Base-by-base conservation (phyloP, 768 basidiomycete species). In the Serpula lacrymans region DNA sequence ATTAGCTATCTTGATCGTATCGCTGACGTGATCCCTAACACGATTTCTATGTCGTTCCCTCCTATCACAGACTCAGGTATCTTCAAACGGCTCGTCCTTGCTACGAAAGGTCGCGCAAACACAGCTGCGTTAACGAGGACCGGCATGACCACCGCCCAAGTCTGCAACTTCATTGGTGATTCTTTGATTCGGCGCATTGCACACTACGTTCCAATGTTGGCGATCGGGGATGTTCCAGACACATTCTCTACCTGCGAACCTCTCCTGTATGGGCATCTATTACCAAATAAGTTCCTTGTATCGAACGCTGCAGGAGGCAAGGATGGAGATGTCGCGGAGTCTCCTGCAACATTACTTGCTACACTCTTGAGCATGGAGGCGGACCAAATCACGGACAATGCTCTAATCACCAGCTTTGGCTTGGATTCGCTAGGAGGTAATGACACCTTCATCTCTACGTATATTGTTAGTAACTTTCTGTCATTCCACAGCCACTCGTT, bases 1-100 rank as follows among this genome's bases (percentile, higher is more conserved):
- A 20, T 49, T 27, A 63, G 61, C 26, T 61, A 59, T 32, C 48
- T 64, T 40, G 62, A 64, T 36, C 57, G 57, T 21, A 57, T 64
- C 17, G 53, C 59, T 29, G 54, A 58, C 16, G 14, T 38, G 3
- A 41, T 64, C 17, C 59, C 62, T 0, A 65, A 64, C 42, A 47
- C 50, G 9, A 50, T 65, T 28, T 59, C 63, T 9, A 58, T 64
- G 49, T 56, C 60, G 21, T 55, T 62, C 40, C 63, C 63, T 2
- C 60, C 62, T 5, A 61, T 64, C 41, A 58, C 51, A 5, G 64
- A 64, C 29, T 62, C 59, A 3, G 58, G 58, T n/a, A 55, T 60
- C 45, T 60, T 60, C 50, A 60, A 60, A 34, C 59, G 58, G 27
- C 59, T 60, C 29, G 59, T 60, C 4, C 51, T 51, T 4, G 32